Evolutionary conservation across 2,329 filamentous ascomycete species (phyloP), one percentile per base, ranked within the genome.

Genomic region (Cladosporium sp.): DNA sequence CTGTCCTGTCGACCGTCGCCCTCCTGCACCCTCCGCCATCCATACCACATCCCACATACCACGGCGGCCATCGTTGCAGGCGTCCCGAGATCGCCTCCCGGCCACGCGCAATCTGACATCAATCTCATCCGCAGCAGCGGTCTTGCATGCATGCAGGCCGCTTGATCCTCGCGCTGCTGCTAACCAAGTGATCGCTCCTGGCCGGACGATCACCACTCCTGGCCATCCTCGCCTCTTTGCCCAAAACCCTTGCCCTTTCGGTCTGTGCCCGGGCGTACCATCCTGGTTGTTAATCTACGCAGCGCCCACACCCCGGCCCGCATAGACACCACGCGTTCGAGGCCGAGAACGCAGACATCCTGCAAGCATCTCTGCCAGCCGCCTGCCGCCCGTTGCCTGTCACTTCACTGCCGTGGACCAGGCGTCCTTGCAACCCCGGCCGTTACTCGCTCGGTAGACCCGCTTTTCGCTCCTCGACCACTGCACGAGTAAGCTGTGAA

Each of bases 311-410:
- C 57, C 57, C 59, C 60, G 63, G 63, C 63, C 61, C 61, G 64
- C 58, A 62, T 60, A 62, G 60, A 62, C 61, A 50, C 61, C 65
- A 64, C 56, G 52, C 62, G 64, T 67, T 63, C 60, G 59, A 60
- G 59, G 51, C 58, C 36, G 51, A 55, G 60, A 51, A 59, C 60
- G 59, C 60, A 55, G 51, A 38, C 49, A 25, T 15, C 14, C 49
- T 39, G 59, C 56, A 51, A 58, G 47, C 47, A 60, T 56, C 51
- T 51, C 59, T 60, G 34, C 42, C 39, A 60, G 59, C 62, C 59
- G 60, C 57, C 59, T 60, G 59, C 62, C 64, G 63, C 61, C 59
- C 61, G 60, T 61, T 59, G 61, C 54, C 62, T 61, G 59, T 60
- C 62, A 62, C 59, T 62, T 62, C 58, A 63, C 61, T 63, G 63